Conservation (phyloP, 257 asterid species). For the Petunia axillaris region DNA sequence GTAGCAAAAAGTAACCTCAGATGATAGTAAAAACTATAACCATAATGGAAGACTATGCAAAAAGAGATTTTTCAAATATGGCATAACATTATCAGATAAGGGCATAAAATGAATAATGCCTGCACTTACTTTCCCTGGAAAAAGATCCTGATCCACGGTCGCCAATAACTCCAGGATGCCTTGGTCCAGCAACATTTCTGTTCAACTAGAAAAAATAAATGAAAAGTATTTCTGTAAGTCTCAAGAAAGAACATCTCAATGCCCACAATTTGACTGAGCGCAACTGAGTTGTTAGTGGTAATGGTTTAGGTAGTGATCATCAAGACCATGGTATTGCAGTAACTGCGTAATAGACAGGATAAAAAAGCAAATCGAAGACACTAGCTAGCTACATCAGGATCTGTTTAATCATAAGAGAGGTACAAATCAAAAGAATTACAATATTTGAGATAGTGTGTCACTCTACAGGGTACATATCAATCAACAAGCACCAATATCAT, state of each 20-base stretch:
- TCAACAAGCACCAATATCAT: neutral
- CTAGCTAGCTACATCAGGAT: neutral
- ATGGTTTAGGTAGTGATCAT: neutral
- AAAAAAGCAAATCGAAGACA: neutral
- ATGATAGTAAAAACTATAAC: neutral
- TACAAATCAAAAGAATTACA: neutral
- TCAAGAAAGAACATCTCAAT: constrained; percentile 19
- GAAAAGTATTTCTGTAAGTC: neutral
- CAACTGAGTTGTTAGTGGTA: neutral
- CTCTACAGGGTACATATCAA: neutral
- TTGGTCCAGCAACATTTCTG: constrained; percentile 78
- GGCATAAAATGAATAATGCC: neutral
- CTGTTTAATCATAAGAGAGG: neutral
- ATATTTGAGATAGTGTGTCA: neutral
- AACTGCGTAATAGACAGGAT: neutral
- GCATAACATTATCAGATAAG: no score
- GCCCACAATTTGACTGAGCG: neutral
- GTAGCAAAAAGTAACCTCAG: neutral
- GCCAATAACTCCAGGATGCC: constrained; percentile 92
- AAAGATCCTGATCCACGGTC: constrained; percentile 96
- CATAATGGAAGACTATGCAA: neutral
- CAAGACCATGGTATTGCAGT: neutral
- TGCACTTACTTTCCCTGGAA: constrained; percentile 89
- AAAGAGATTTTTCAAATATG: neutral
- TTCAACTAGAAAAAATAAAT: constrained; percentile 58